phyloP scores from a whole-genome alignment of 495 filamentous ascomycete species.

The Penicillium coprophilum region DNA sequence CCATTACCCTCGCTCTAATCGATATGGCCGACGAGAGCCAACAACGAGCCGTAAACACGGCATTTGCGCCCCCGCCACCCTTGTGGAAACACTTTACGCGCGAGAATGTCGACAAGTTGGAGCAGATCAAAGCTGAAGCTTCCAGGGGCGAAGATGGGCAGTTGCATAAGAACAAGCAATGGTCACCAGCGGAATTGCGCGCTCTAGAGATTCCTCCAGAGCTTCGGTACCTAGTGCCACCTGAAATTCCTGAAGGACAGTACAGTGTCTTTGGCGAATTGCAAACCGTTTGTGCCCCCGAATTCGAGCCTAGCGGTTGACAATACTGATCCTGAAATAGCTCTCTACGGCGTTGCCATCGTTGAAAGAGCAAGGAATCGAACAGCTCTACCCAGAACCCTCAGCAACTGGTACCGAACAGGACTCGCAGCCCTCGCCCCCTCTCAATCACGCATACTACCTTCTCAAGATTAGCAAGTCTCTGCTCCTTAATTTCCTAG shows the following conservation, averaged over 20 bases:
- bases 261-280: constrained; percentile 74
- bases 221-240: constrained; percentile 78
- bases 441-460: constrained; percentile 68
- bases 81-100: constrained; percentile 88
- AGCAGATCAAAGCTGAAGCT: constrained; percentile 49
- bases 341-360: constrained; percentile 64
- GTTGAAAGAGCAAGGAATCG: constrained; percentile 66
- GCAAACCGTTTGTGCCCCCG: constrained; percentile 52
- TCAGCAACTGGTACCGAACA: constrained; percentile 31
- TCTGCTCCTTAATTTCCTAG: constrained; percentile 79
- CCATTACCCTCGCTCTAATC: background rate
- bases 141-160: constrained; percentile 42
- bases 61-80: constrained; percentile 81
- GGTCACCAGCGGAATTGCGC: constrained; percentile 49
- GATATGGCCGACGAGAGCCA: constrained; percentile 53
- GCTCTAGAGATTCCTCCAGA: constrained; percentile 66
- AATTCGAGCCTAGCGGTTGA: background rate
- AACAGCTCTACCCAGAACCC: constrained; percentile 64
- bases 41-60: constrained; percentile 51
- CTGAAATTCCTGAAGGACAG: constrained; percentile 68
- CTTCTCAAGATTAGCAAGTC: constrained; percentile 78
- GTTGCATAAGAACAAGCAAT: constrained; percentile 30
- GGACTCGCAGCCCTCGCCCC: constrained; percentile 37
- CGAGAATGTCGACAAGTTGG: constrained; percentile 68
- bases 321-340: constrained; percentile 15